These are phyloP conservation scores for Osmanthus fragrans DNA, from an alignment of 257 asterid species.

Conservation along the genomic window DNA sequence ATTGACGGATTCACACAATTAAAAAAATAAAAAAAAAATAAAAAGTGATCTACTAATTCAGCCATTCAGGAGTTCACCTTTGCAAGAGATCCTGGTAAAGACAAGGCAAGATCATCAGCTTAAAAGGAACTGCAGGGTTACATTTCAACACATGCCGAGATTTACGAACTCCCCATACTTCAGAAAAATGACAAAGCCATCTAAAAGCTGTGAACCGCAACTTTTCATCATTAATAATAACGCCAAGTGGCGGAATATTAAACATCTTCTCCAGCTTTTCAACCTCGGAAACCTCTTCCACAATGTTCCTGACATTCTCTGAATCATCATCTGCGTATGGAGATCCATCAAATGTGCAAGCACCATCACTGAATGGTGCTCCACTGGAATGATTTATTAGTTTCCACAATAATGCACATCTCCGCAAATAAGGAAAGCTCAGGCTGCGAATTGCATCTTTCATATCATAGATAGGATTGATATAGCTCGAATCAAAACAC, in stretches of 20 bases:
- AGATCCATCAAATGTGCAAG: constrained; percentile 45
- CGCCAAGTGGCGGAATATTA: constrained; percentile 65
- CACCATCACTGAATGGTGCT: constrained; percentile 59
- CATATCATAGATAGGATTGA: constrained; percentile 49
- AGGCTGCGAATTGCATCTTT: constrained; percentile 66
- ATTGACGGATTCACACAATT: constrained; percentile 12
- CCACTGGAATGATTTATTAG: constrained; percentile 55
- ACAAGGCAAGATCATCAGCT: constrained; percentile 75
- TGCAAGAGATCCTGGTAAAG: constrained; percentile 91
- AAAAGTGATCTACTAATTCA: constrained; percentile 9
- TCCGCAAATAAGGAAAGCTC: constrained; percentile 79
- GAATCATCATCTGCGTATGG: constrained; percentile 32
- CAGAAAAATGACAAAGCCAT: constrained; percentile 67
- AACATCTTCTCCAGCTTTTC: constrained; percentile 73
- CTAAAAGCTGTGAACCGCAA: constrained; percentile 50
- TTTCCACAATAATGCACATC: constrained; percentile 93
- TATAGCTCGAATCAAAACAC: constrained; percentile 53
- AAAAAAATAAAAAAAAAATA: not conserved
- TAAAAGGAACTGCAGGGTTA: constrained; percentile 80
- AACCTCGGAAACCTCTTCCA: constrained; percentile 67
- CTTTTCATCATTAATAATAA: constrained; percentile 52
- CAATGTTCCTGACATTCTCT: constrained; percentile 29
- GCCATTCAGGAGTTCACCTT: constrained; percentile 48
- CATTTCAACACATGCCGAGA: constrained; percentile 47
- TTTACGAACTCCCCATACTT: constrained; percentile 44